phyloP scores from a whole-genome alignment of 2,329 filamentous ascomycete genomes.

The Reticulascus tulasneorum region DNA sequence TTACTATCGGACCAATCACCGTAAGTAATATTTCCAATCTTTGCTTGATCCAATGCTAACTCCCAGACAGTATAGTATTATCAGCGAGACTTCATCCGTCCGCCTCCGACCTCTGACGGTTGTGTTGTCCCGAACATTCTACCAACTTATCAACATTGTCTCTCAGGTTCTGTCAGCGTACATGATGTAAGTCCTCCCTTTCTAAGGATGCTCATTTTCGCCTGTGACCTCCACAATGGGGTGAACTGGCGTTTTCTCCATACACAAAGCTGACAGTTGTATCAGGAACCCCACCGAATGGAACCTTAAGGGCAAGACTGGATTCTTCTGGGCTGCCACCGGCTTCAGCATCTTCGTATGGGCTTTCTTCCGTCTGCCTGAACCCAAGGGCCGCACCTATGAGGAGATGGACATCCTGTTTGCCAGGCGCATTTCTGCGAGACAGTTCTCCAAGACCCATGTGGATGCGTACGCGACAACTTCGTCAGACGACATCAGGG shows the following conservation, averaged over 20 bases:
- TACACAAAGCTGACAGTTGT: constrained; percentile 13
- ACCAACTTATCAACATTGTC: constrained; percentile 35
- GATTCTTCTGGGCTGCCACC: constrained; percentile 40
- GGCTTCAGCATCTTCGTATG: constrained; percentile 42
- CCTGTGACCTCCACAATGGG: background rate
- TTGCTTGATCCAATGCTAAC: background rate
- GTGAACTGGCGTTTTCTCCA: too few species aligned
- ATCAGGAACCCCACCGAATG: constrained; percentile 26
- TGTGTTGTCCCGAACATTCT: constrained; percentile 36
- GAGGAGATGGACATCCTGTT: constrained; percentile 53
- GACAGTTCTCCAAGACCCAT: constrained; percentile 31
- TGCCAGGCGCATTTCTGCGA: constrained; percentile 32
- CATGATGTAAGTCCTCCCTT: constrained; percentile 15
- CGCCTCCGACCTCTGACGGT: constrained; percentile 42
- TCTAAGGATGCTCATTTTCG: background rate
- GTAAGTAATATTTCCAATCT: constrained; percentile 24
- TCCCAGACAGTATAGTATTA: constrained; percentile 31
- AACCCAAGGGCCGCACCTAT: constrained; percentile 46
- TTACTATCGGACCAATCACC: constrained; percentile 39
- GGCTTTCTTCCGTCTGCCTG: constrained; percentile 47
- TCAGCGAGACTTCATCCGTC: constrained; percentile 39
- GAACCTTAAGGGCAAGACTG: constrained; percentile 34
- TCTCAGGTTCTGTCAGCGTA: constrained; percentile 31
- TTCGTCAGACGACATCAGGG: too few species aligned
- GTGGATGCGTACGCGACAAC: constrained; percentile 23